These are phyloP conservation scores for Xylaria intraflava DNA, from an alignment of 495 filamentous ascomycete species.

Conservation along the genomic window DNA sequence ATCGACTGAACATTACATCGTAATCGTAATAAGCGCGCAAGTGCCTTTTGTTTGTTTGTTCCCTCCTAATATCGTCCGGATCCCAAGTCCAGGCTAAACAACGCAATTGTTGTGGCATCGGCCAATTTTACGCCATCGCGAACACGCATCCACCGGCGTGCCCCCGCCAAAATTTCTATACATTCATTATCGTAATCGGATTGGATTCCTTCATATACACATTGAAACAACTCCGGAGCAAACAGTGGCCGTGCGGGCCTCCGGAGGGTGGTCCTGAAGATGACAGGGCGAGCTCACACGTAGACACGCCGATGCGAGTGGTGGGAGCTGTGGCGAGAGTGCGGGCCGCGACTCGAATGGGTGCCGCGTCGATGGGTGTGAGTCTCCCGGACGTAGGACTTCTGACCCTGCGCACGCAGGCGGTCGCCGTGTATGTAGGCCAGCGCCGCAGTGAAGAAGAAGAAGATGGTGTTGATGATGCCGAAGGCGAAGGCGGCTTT, in stretches of 20 bases:
- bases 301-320: constrained; percentile 30
- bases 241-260: too few relatives aligned
- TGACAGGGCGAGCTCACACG: constrained; percentile 11
- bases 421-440: constrained; percentile 51
- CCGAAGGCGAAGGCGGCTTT: constrained; percentile 81
- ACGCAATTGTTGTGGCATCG: not conserved
- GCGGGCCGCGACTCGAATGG: constrained; percentile 34
- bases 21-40: constrained; percentile 3
- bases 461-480: constrained; percentile 83
- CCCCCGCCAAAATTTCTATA: not conserved
- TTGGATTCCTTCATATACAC: too few relatives aligned
- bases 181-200: too few relatives aligned
- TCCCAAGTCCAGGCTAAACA: not conserved
- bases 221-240: too few relatives aligned
- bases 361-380: constrained; percentile 36
- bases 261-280: too few relatives aligned
- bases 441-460: constrained; percentile 62
- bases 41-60: not conserved
- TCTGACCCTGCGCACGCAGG: constrained; percentile 35
- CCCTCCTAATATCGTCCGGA: not conserved
- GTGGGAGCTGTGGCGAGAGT: constrained; percentile 32
- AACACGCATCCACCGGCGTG: not conserved
- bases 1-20: constrained; percentile 6
- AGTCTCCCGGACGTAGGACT: constrained; percentile 36
- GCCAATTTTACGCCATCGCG: not conserved